Conservation (phyloP, 371 early-diverging fungal genomes). For the Actinomucor elegans region DNA sequence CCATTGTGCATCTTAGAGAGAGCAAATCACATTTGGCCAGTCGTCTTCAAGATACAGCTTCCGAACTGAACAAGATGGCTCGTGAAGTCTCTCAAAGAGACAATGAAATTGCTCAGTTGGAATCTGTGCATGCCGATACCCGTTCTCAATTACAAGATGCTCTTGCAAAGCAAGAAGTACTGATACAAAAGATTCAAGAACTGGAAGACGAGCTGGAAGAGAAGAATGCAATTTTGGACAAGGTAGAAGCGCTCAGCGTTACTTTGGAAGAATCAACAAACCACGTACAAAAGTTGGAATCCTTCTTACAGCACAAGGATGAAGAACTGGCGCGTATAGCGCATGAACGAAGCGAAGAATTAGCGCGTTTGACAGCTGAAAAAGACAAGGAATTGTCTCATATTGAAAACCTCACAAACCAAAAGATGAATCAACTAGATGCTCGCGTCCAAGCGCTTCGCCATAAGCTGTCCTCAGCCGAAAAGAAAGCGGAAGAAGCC, state of each 20-base stretch:
- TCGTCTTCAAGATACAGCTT: conserved; percentile 4
- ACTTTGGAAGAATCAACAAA: not conserved
- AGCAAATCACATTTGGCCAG: conserved; percentile 4
- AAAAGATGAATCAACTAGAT: conserved; percentile 6
- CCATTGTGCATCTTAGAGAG: not conserved
- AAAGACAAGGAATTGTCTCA: conserved; percentile 1
- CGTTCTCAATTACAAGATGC: conserved; percentile 10
- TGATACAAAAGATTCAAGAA: not conserved
- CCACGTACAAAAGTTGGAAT: not conserved
- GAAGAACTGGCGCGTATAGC: not conserved
- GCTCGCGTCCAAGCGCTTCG: not conserved
- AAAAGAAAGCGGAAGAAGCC: conserved; percentile 3
- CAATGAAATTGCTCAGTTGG: conserved; percentile 8
- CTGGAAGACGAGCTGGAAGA: not conserved
- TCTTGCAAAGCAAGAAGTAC: not conserved
- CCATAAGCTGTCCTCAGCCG: conserved; percentile 1
- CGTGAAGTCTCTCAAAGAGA: conserved; percentile 8
- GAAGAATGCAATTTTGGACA: not conserved
- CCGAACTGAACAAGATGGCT: conserved; percentile 1
- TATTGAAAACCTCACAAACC: not conserved
- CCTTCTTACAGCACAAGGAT: conserved; percentile 1
- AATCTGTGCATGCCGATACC: conserved; percentile 7
- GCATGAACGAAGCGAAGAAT: not conserved
- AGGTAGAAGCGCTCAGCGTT: not conserved
- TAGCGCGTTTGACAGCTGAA: not conserved